phyloP scores from a whole-genome alignment of 495 filamentous ascomycete species.

The Aspergillus asperescens region DNA sequence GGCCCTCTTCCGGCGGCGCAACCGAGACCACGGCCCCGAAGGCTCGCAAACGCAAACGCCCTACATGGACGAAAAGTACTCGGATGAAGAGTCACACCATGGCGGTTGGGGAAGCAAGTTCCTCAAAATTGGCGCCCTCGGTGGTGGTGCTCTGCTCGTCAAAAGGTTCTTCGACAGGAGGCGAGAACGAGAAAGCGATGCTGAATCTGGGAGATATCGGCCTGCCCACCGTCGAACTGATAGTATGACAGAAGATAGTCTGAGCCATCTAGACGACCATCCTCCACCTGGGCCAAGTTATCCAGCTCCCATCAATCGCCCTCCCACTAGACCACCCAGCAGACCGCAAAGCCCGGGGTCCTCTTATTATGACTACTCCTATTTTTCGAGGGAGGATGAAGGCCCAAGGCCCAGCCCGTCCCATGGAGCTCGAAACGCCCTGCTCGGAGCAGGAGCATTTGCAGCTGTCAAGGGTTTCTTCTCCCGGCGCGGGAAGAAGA shows the following conservation, averaged over 20 bases:
- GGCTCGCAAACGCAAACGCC: constrained; percentile 45
- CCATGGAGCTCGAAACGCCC: constrained; percentile 54
- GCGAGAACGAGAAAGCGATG: constrained; percentile 50
- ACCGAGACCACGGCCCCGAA: constrained; percentile 33
- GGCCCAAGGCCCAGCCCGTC: no score
- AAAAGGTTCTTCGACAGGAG: constrained; percentile 60
- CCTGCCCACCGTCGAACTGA: constrained; percentile 40
- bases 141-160: constrained; percentile 60
- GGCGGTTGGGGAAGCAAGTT: constrained; percentile 62
- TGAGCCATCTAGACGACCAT: constrained; percentile 42
- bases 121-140: constrained; percentile 58
- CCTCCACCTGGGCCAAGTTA: constrained; percentile 37
- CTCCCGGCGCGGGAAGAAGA: constrained; percentile 53
- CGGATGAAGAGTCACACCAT: constrained; percentile 39
- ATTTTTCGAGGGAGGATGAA: constrained; percentile 33
- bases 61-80: constrained; percentile 59
- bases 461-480: constrained; percentile 61
- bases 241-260: constrained; percentile 40
- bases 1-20: constrained; percentile 49
- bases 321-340: constrained; percentile 32
- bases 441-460: constrained; percentile 63
- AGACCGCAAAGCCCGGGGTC: constrained; percentile 37
- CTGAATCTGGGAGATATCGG: constrained; percentile 47
- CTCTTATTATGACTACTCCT: constrained; percentile 42
- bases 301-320: constrained; percentile 34